Evolutionary conservation across 495 filamentous ascomycete genomes (phyloP), one percentile per base, ranked within the genome.

Genomic region (Evernia prunastri): DNA sequence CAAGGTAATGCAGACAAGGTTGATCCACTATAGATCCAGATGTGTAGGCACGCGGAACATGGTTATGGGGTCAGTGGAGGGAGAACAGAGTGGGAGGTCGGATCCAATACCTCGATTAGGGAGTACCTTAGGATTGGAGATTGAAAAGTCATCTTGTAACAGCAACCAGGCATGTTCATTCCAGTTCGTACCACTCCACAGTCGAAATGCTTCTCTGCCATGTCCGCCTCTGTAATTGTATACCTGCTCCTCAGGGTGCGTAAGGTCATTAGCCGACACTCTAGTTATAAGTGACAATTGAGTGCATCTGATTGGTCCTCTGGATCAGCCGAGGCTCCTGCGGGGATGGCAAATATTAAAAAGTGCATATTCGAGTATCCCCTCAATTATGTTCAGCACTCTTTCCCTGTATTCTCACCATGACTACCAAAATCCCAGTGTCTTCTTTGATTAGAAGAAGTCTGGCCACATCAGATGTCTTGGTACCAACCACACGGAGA

Each of bases 401-500:
- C 29, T 20, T 20, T 33, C 51, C 6, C 17, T 33, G 15, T 54
- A 9, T 37, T 33, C n/a, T 42, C 42, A 42, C 27, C 23, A 65
- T 68, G 62, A 40, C 58, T 25, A 33, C 58, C 31, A 61, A 37
- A 54, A 33, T 20, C 20, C 36, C 54, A 18, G 40, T 45, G 8
- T 15, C 51, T 36, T 4, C 58, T 15, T 23, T 62, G 3, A 53
- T 29, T 37, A 61, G 59, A 20, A 68, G 35, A 11, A 33, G 58
- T 43, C 18, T 60, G 17, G 17, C 23, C 39, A 31, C 51, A 13
- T 43, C 59, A 18, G 13, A 20, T 29, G 9, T 49, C 23, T 39
- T 11, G 23, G 29, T 43, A 42, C 63, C 49, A 23, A 27, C 33
- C 40, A 20, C 56, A 33, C 45, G 33, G 29, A 69, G 67, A 51